Conservation (phyloP, 345 rosid genomes). For the Hibiscus tridactylites region DNA sequence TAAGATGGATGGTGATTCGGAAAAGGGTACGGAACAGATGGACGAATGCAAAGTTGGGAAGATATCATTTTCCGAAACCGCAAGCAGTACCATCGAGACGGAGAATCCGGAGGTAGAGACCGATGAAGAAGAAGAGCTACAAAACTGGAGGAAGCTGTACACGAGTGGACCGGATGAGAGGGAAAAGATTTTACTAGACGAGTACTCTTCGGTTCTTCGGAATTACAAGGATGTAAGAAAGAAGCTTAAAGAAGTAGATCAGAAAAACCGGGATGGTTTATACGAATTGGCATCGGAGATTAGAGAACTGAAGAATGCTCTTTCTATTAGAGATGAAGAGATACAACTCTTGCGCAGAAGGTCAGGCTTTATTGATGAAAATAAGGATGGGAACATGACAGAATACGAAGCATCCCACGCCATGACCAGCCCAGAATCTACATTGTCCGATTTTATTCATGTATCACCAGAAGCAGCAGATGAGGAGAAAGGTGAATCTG, state of each 20-base stretch:
- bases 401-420: slow-evolving; percentile 29
- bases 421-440: slow-evolving; percentile 24
- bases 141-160: slow-evolving; percentile 58
- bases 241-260: slow-evolving; percentile 70
- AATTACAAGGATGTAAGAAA: slow-evolving; percentile 63
- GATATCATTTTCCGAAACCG: slow-evolving; percentile 29
- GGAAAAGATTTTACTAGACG: slow-evolving; percentile 65
- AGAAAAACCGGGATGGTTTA: slow-evolving; percentile 62
- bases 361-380: slow-evolving; percentile 16
- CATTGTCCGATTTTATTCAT: slow-evolving; percentile 20
- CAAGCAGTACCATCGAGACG: slow-evolving; percentile 24
- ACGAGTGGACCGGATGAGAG: slow-evolving; percentile 54
- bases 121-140: slow-evolving; percentile 41
- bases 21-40: slow-evolving; percentile 10
- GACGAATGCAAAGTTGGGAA: slow-evolving; percentile 4
- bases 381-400: slow-evolving; percentile 7
- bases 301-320: slow-evolving; percentile 54
- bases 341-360: slow-evolving; percentile 38
- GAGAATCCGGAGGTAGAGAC: slow-evolving; percentile 28
- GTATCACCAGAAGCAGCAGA: slow-evolving; percentile 14
- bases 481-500: slow-evolving; percentile 1
- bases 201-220: slow-evolving; percentile 49
- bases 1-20: slow-evolving; percentile 11
- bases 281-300: slow-evolving; percentile 66
- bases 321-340: slow-evolving; percentile 57